Base-by-base conservation (phyloP, 2,329 filamentous ascomycete genomes). In the Fusarium miscanthi region DNA sequence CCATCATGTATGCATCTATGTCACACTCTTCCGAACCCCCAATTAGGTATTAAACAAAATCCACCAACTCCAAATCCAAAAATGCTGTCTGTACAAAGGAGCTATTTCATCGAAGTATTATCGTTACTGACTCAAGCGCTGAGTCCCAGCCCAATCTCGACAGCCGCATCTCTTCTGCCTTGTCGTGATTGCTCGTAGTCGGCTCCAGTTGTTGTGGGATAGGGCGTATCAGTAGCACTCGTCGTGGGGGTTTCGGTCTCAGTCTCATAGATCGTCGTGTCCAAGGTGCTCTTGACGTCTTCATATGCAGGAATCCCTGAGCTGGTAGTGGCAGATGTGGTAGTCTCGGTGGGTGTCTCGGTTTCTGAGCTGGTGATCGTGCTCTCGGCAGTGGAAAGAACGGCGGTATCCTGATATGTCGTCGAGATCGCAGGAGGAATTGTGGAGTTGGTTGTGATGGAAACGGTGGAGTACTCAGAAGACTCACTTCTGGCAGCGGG, bases 21-120 rank as follows among this genome's bases (percentile, higher is more conserved):
- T 61, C 52, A 56, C 59, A 35, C 38, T 43, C 38, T 48, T 31
- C 48, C 30, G 8, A 52, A 27, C 7, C 66, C 59, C 33, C 31
- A 46, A 72, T 74, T 72, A 72, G 63, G 43, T 72, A 72, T 72
- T 69, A 62, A 68, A 40, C 30, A 53, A 33, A 61, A 74, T 54
- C 59, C 38, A 51, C 45, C 68, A 74, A 66, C 68, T 66, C 71
- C 71, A 38, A 62, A 63, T 48, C 25, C 25, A 40, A 70, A 61
- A 60, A 69, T 69, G 51, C 58, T 52, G 51, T 52, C 70, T 57
- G 48, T 74, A 71, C 61, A 73, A 74, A 68, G 35, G 70, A 57
- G 59, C 46, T 41, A 49, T 56, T 48, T 62, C 70, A 45, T 71
- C 53, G 41, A 59, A 35, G 38, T 11, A 13, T 46, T 51, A 30